Evolutionary conservation across 2,329 filamentous ascomycete species (phyloP), one percentile per base, ranked within the genome.

Genomic region (Penicillium psychrosexuale): DNA sequence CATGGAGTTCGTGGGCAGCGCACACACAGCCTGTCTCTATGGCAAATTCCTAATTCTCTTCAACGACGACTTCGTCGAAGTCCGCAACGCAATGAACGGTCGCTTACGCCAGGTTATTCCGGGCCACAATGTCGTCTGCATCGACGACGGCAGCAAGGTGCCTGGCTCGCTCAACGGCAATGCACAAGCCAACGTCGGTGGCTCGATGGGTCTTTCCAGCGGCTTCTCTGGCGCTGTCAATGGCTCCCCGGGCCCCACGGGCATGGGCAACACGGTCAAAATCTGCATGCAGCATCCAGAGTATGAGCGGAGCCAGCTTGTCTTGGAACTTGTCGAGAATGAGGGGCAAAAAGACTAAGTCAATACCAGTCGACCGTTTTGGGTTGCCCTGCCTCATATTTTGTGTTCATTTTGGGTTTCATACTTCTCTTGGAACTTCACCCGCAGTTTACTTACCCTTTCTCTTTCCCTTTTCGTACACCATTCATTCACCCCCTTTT

Each of bases 1-100:
- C 67, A 96, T 99, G 91, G 91, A 97, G 70, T 99, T 97, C 72
- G 94, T 96, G n/a, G 94, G 94, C 62, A 93, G 88, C 67, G 94
- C 94, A 1, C 87, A 88, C 59, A 85, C 86, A 12, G 92, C 92
- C 2, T 94, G 91, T 58, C 87, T 97, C 77, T 95, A 91, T 65
- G 92, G 91, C 1, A 88, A 91, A 55, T 97, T 96, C 71, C 83
- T 99, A 5, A 80, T 99, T 8, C 84, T 99, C 5, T 96, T 97
- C 77, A 94, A 97, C 71, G 88, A 90, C 22, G 93, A 97, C 72
- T 99, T 97, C 64, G 91, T 99, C 45, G 94, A 99, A 77, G 91
- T 99, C 50, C 85, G 94, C 51, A 97, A 99, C 66, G 94, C 94
- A 17, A 91, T 97, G 77, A 97, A 97, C 68, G 94, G 94, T 0